Base-by-base conservation (phyloP, 176 grass and related monocot species). In the Olyra latifolia region DNA sequence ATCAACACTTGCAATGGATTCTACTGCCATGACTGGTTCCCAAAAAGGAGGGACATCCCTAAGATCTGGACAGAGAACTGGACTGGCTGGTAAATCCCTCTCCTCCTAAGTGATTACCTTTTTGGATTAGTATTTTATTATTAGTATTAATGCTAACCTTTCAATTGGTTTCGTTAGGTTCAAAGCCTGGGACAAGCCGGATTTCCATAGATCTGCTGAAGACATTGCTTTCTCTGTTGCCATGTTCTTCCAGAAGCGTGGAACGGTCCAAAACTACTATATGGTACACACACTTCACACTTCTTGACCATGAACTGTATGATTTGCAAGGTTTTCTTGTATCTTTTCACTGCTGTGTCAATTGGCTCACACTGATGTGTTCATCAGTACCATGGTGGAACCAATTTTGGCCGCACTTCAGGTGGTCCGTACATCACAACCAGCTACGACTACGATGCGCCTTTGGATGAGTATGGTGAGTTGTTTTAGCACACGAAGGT, bases 51-150 rank as follows among this genome's bases (percentile, higher is more conserved):
- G 0, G 89, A 50, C 13, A 94, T 89, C 54, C 95, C 95, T 0
- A 98, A 98, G 81, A 89, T 98, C 0, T 98, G 95, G 95, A 98
- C 95, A 0, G 95, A 98, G 64, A 98, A 98, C 42, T 94, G 90
- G 95, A 90, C 90, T 17, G 95, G 95, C 71, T 92, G 95, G 95
- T 97, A 41, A 30, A 29, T 35, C 19, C 4, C 59, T 71, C 8
- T 72, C 24, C 20, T 30, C 20, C 3, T 16, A 47, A 48, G 1
- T 1, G 55, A 57, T 50, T 42, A 2, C 7, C 69, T 24, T 42
- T 4, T 39, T 42, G 13, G 29, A 29, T 12, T 20, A 74, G 25
- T 11, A 27, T 28, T 35, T 35, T 35, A 4, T 35, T 35, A 35
- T 35, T 35, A 35, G 32, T 35, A 35, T 4, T 35, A 35, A 4